phyloP scores from a whole-genome alignment of 148 eudicot species.

The Gaultheria prostrata region DNA sequence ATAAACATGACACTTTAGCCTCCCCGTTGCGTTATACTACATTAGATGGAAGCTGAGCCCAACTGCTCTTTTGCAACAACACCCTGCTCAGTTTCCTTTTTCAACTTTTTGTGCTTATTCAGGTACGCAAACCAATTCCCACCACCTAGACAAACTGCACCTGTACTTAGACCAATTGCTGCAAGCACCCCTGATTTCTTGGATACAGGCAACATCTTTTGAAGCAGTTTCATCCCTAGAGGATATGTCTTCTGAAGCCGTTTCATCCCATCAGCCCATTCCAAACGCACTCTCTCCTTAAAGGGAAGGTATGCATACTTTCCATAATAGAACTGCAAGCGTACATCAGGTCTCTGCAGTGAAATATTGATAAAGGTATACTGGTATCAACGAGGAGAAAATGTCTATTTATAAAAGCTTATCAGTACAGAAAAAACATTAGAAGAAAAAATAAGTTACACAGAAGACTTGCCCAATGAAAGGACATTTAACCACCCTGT shows the following conservation, averaged over 20 bases:
- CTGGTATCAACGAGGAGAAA: not conserved
- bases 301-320: not conserved
- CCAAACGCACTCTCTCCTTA: not conserved
- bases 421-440: too few species aligned
- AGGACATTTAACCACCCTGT: not conserved
- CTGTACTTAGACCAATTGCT: too few species aligned
- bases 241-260: not conserved
- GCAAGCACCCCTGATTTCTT: too few species aligned
- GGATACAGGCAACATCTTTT: too few species aligned
- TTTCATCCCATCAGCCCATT: not conserved
- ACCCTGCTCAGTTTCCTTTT: not conserved
- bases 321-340: not conserved
- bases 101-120: too few species aligned
- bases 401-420: not conserved
- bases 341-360: not conserved
- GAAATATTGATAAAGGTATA: not conserved
- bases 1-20: not conserved
- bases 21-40: not conserved
- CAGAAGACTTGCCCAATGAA: not conserved
- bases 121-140: too few species aligned
- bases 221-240: too few species aligned
- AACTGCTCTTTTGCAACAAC: not conserved
- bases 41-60: not conserved
- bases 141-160: too few species aligned
- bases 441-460: not conserved